These are phyloP conservation scores for Musa troglodytarum DNA, from an alignment of 176 grass and related monocot genomes.

Conservation along the genomic window DNA sequence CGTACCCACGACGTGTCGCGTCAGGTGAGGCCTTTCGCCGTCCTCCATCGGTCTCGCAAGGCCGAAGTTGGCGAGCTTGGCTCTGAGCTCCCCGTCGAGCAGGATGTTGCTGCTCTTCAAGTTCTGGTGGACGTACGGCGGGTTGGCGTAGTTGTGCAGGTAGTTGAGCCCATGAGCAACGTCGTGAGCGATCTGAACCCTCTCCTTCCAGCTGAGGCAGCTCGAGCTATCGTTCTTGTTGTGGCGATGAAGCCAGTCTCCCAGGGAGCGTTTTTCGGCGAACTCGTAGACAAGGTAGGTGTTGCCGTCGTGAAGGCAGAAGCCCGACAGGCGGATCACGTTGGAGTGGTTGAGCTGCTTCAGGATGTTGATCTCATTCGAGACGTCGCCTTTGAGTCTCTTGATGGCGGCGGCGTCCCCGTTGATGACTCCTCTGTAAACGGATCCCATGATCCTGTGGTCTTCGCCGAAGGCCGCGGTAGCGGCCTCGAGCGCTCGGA, in stretches of 20 bases:
- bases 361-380: conserved; percentile 60
- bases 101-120: conserved; percentile 66
- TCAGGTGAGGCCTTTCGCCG: conserved; percentile 33
- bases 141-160: conserved; percentile 67
- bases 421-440: conserved; percentile 65
- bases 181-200: conserved; percentile 56
- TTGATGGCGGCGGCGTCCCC: conserved; percentile 65
- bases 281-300: conserved; percentile 68
- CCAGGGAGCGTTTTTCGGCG: conserved; percentile 60
- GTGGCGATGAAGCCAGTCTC: conserved; percentile 47
- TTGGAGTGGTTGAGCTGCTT: conserved; percentile 64
- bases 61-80: conserved; percentile 57
- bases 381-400: conserved; percentile 55
- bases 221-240: not conserved
- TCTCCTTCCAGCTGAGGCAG: conserved; percentile 40
- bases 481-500: conserved; percentile 49
- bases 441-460: conserved; percentile 34
- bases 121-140: conserved; percentile 76
- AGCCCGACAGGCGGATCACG: conserved; percentile 56
- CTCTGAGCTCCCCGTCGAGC: conserved; percentile 51
- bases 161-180: conserved; percentile 63
- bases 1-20: conserved; percentile 66
- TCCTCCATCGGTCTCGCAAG: conserved; percentile 45
- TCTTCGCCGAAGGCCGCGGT: conserved; percentile 49
- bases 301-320: conserved; percentile 62